Evolutionary conservation across 345 rosid species (phyloP).

Genomic region (Salix suchowensis): DNA sequence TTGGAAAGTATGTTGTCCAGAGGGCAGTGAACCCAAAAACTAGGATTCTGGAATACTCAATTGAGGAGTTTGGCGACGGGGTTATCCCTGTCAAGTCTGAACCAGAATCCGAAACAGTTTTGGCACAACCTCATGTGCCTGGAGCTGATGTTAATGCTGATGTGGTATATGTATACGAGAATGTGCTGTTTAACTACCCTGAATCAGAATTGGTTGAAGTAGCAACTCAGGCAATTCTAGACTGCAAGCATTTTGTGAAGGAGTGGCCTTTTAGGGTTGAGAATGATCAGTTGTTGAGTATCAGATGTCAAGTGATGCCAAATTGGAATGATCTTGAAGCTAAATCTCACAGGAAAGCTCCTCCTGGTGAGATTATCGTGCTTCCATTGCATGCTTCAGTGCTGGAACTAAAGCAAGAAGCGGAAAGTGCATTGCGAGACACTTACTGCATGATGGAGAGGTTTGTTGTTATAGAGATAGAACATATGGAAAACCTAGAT

Average conservation of each 20-base stretch:
- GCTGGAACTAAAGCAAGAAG: conserved; percentile 57
- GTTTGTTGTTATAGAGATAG: conserved; percentile 49
- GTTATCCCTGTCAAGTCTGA: conserved; percentile 2
- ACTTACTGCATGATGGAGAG: conserved; percentile 59
- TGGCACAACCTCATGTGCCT: conserved; percentile 22
- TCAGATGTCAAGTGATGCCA: conserved; percentile 53
- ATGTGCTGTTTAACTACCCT: conserved; percentile 56
- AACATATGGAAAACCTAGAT: conserved; percentile 37
- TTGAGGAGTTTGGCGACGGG: conserved; percentile 41
- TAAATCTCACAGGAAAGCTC: conserved; percentile 21
- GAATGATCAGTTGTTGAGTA: conserved; percentile 39
- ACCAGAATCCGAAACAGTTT: conserved; percentile 10
- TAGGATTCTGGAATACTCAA: conserved; percentile 66
- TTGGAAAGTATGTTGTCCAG: conserved; percentile 48
- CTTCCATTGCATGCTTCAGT: conserved; percentile 63
- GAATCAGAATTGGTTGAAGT: conserved; percentile 39
- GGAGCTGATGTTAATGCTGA: conserved; percentile 56
- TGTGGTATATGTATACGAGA: conserved; percentile 42
- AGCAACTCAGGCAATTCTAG: conserved; percentile 55
- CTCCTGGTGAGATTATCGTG: conserved; percentile 55
- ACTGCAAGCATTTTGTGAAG: conserved; percentile 72
- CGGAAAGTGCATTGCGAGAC: conserved; percentile 54
- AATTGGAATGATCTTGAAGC: conserved; percentile 24
- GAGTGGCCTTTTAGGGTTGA: conserved; percentile 62
- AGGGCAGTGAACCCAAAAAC: conserved; percentile 58